These are phyloP conservation scores for Linnemannia hyalina DNA, from an alignment of 192 early-diverging fungal genomes.

Conservation along the genomic window DNA sequence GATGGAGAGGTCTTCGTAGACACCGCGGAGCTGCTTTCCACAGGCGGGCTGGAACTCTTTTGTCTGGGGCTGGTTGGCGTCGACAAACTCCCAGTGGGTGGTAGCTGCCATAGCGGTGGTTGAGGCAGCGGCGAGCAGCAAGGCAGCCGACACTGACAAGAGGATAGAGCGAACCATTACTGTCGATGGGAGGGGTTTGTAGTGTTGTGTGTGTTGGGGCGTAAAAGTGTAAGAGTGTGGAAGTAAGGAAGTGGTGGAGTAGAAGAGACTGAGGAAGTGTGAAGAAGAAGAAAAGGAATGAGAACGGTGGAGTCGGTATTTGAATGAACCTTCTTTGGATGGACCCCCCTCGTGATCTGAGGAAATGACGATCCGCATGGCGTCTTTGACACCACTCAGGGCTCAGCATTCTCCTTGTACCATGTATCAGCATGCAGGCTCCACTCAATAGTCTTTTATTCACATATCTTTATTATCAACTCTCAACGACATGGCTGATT, in stretches of 20 bases:
- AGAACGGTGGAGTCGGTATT: background rate
- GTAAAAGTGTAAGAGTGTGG: background rate
- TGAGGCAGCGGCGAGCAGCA: conserved; percentile 29
- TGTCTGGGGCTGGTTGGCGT: conserved; percentile 28
- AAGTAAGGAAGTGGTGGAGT: background rate
- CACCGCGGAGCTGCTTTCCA: conserved; percentile 44
- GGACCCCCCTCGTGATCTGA: background rate
- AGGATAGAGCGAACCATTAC: conserved; percentile 38
- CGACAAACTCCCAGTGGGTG: conserved; percentile 47
- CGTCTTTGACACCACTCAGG: background rate
- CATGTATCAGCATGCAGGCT: background rate
- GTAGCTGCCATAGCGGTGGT: background rate
- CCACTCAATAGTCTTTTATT: background rate
- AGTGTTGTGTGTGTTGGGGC: background rate
- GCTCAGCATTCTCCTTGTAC: background rate
- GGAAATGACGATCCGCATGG: background rate
- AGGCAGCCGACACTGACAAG: conserved; percentile 42
- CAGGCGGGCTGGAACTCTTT: conserved; percentile 32
- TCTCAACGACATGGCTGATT: background rate
- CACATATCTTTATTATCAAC: background rate
- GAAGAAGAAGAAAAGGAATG: background rate
- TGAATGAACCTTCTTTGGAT: background rate
- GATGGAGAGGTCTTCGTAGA: conserved; percentile 55
- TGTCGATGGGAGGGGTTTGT: background rate
- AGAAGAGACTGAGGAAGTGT: background rate